Percentiles rank a stretch among this genome's conserved stretches.
phyloP scores from a whole-genome alignment of 2,329 filamentous ascomycete species.

The Trichophyton rubrum region DNA sequence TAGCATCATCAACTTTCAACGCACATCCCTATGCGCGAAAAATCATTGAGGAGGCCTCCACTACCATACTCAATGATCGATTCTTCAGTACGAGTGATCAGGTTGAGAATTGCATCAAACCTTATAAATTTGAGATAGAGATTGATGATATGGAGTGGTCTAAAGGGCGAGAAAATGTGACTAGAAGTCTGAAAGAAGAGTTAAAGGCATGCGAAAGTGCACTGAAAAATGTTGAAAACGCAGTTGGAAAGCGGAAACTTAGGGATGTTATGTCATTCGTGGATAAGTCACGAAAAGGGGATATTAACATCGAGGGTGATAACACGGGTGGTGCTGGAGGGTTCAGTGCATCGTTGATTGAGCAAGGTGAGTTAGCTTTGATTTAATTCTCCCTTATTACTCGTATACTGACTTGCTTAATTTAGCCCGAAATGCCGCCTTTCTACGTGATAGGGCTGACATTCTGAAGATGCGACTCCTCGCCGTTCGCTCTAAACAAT shows the following conservation, averaged over 20 bases:
- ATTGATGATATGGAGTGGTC: conserved; percentile 83
- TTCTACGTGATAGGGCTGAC: conserved; percentile 81
- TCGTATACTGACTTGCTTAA: neutral
- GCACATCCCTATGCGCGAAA: conserved; percentile 84
- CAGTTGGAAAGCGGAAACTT: conserved; percentile 69
- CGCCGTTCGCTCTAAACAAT: conserved; percentile 84
- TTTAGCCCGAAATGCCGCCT: conserved; percentile 62
- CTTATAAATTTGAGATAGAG: conserved; percentile 96
- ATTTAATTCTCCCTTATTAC: neutral
- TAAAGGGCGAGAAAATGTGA: conserved; percentile 71
- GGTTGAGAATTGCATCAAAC: conserved; percentile 97
- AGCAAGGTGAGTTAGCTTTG: conserved; percentile 50
- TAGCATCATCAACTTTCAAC: conserved; percentile 70
- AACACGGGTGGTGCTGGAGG: conserved; percentile 77
- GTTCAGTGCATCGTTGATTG: conserved; percentile 76
- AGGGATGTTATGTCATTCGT: conserved; percentile 84
- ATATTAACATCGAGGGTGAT: conserved; percentile 73
- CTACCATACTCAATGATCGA: conserved; percentile 79
- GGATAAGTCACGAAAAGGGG: conserved; percentile 76
- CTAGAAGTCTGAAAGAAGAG: conserved; percentile 71
- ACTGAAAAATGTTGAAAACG: conserved; percentile 59
- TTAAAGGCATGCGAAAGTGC: conserved; percentile 72
- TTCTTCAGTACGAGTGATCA: conserved; percentile 97
- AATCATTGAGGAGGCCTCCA: conserved; percentile 83
- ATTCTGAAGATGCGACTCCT: conserved; percentile 81